Evolutionary conservation across 108 stramenopile genomes (phyloP).

Genomic region (Skeletonema potamos): DNA sequence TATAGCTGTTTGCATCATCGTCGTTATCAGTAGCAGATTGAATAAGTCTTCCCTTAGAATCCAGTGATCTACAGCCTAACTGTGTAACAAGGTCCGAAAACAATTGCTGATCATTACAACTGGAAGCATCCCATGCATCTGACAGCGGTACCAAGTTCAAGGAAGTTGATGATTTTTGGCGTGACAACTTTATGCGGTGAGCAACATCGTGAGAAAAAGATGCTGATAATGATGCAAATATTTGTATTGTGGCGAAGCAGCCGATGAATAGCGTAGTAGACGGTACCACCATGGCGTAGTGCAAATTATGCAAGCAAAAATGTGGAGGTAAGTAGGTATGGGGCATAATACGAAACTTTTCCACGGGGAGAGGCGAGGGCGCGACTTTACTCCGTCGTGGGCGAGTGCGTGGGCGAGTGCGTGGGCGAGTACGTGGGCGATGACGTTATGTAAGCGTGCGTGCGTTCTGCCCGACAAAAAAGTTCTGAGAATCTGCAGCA

Average conservation of each 20-base stretch:
- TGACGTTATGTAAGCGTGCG: no score
- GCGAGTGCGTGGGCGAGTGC: no score
- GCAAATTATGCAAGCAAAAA: neutral
- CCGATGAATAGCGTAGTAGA: neutral
- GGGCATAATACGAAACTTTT: neutral
- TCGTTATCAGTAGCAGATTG: neutral
- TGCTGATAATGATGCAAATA: neutral
- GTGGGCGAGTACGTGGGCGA: neutral
- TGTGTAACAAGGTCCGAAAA: conserved; percentile 30
- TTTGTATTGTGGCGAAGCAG: neutral
- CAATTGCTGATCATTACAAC: neutral
- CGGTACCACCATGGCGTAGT: neutral
- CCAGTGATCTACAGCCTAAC: conserved; percentile 24
- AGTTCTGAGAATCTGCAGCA: no score
- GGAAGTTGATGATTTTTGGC: neutral
- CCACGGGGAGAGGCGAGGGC: no score
- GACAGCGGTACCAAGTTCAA: conserved; percentile 36
- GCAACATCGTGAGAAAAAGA: neutral
- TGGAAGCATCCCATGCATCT: conserved; percentile 33
- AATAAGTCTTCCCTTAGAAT: conserved; percentile 19
- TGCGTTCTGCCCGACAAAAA: no score
- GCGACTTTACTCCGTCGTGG: no score
- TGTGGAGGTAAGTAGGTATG: no score
- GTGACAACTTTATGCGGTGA: neutral
- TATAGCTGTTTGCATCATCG: neutral